Conservation (phyloP, 1,139 yeast species). For the Lizanozyma gosingica region DNA sequence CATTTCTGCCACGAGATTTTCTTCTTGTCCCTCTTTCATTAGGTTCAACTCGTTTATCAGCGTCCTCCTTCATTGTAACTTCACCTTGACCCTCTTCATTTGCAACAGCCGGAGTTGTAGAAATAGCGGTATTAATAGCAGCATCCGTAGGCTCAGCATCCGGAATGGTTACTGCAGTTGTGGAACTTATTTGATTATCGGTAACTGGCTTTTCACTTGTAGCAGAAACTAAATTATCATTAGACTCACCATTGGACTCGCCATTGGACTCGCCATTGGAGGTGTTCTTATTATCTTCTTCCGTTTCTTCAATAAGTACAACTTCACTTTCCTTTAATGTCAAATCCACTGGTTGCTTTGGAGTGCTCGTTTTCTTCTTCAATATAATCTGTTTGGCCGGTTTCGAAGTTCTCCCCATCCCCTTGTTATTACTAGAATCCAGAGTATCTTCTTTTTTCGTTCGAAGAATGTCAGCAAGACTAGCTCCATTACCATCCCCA, state of each 20-base stretch:
- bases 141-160: too few species aligned
- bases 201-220: slow-evolving; percentile 1
- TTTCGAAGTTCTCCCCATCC: neutral
- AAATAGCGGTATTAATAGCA: too few species aligned
- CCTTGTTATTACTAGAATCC: neutral
- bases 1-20: neutral
- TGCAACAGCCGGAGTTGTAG: too few species aligned
- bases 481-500: neutral
- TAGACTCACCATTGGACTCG: neutral
- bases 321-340: neutral
- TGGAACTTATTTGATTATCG: neutral
- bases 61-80: too few species aligned
- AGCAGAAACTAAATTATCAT: too few species aligned
- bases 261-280: neutral
- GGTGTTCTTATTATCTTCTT: neutral
- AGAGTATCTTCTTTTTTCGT: neutral
- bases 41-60: too few species aligned
- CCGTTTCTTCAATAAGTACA: neutral
- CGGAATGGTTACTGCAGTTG: too few species aligned
- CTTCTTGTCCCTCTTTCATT: neutral
- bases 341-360: neutral
- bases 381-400: neutral
- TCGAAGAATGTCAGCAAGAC: neutral
- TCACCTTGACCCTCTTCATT: neutral
- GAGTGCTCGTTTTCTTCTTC: neutral